These are phyloP conservation scores for Pseudogymnoascus sp. DNA, from an alignment of 2,329 filamentous ascomycete species.

Conservation along the genomic window DNA sequence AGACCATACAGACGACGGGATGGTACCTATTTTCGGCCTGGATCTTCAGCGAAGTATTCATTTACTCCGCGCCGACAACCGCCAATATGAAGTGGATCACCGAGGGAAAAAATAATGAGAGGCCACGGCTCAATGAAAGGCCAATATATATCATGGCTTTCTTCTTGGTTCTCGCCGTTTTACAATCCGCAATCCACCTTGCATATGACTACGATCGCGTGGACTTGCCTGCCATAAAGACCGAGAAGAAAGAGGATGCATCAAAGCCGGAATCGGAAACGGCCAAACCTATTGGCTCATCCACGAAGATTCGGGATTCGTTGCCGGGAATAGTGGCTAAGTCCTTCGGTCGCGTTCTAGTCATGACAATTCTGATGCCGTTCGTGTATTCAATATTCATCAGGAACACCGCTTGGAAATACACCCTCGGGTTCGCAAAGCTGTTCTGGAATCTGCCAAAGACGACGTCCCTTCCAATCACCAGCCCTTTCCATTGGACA, in stretches of 20 bases:
- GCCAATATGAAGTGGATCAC: constrained; percentile 67
- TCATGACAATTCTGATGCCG: constrained; percentile 38
- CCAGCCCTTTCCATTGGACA: constrained; percentile 49
- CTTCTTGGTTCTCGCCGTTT: constrained; percentile 58
- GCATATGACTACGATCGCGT: constrained; percentile 62
- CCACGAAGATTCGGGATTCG: constrained; percentile 31
- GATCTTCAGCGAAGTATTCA: constrained; percentile 73
- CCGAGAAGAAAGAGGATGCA: constrained; percentile 19
- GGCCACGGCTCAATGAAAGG: constrained; percentile 75
- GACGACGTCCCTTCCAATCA: constrained; percentile 54
- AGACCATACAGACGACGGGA: constrained; percentile 60
- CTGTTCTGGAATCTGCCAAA: constrained; percentile 69
- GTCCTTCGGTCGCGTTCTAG: constrained; percentile 28
- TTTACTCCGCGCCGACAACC: constrained; percentile 57
- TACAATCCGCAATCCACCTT: constrained; percentile 65
- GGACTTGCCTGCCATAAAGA: constrained; percentile 34
- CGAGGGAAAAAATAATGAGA: constrained; percentile 59
- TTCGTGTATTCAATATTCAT: constrained; percentile 57
- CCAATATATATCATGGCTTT: constrained; percentile 72
- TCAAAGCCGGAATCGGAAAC: constrained; percentile 10
- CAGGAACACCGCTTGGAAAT: constrained; percentile 58
- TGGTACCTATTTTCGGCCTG: constrained; percentile 74
- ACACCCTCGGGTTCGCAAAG: constrained; percentile 62
- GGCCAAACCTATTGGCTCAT: constrained; percentile 28
- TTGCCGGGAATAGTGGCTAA: constrained; percentile 11